Percentiles rank a stretch among this genome's conserved stretches.
These are phyloP conservation scores for Fusarium musae DNA, from an alignment of 2,329 filamentous ascomycete genomes.

Conservation along the genomic window DNA sequence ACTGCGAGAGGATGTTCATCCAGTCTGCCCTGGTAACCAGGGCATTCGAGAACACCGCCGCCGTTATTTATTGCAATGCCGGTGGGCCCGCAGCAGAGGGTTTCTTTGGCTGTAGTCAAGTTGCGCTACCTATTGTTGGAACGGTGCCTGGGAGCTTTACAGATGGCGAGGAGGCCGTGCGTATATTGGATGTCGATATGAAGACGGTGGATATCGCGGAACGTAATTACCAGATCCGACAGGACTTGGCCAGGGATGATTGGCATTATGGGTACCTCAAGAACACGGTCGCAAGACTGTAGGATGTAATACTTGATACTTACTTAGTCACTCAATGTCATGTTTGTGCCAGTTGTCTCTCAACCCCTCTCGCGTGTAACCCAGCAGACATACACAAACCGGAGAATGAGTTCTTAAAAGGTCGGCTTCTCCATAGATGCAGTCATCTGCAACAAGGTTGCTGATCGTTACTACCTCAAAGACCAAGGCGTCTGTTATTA, in stretches of 20 bases:
- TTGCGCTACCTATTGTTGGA: conserved; percentile 74
- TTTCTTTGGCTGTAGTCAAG: conserved; percentile 64
- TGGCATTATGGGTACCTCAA: conserved; percentile 68
- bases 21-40: conserved; percentile 70
- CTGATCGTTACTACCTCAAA: not conserved
- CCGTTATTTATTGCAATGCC: conserved; percentile 75
- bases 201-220: conserved; percentile 76
- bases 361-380: not conserved
- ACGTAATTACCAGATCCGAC: conserved; percentile 70
- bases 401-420: rapidly evolving
- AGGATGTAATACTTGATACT: not conserved
- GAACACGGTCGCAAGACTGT: not conserved
- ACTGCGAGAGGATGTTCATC: conserved; percentile 73
- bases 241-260: conserved; percentile 64
- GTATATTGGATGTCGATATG: conserved; percentile 73
- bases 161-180: conserved; percentile 67
- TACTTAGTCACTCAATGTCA: not conserved
- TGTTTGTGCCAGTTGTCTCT: not conserved
- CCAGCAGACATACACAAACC: not conserved
- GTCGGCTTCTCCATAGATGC: not conserved
- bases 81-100: conserved; percentile 58
- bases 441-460: no score
- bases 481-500: not conserved
- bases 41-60: conserved; percentile 79
- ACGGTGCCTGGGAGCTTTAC: conserved; percentile 65